Percentiles rank a stretch among this genome's conserved stretches.
These are phyloP conservation scores for Kodamaea arcana DNA, from an alignment of 1,139 yeast genomes.

Conservation along the genomic window DNA sequence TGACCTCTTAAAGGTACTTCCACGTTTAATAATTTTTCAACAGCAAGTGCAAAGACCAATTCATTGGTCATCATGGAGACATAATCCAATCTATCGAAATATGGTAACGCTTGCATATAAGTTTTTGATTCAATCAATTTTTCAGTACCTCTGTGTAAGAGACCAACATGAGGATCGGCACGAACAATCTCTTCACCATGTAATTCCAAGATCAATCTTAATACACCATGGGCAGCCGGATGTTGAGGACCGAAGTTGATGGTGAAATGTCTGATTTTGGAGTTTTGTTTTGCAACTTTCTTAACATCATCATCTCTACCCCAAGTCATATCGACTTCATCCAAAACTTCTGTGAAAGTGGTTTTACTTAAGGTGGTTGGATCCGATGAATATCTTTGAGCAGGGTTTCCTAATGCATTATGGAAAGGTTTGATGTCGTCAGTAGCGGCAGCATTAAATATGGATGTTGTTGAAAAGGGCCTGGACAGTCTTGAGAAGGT, in stretches of 20 bases:
- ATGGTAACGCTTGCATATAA: conserved; percentile 82
- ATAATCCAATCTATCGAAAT: conserved; percentile 84
- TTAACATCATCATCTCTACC: conserved; percentile 44
- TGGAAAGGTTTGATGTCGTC: conserved; percentile 26
- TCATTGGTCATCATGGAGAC: conserved; percentile 94
- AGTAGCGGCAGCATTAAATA: conserved; percentile 12
- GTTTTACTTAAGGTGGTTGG: conserved; percentile 36
- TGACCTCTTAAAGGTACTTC: conserved; percentile 84
- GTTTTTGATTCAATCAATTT: conserved; percentile 83
- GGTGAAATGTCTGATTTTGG: conserved; percentile 80
- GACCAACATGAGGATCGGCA: conserved; percentile 85
- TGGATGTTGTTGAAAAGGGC: conserved; percentile 14
- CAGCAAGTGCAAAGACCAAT: conserved; percentile 79
- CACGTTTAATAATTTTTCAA: conserved; percentile 78
- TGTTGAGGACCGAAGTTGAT: conserved; percentile 92
- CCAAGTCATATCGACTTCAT: conserved; percentile 47
- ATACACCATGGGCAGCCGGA: conserved; percentile 94
- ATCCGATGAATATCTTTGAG: conserved; percentile 32
- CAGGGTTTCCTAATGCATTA: conserved; percentile 36
- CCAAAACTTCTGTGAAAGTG: conserved; percentile 44
- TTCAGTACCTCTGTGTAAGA: conserved; percentile 86
- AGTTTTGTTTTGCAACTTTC: conserved; percentile 41
- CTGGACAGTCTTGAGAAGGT: conserved; percentile 3
- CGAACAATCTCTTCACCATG: conserved; percentile 88
- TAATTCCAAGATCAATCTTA: conserved; percentile 78